Base-by-base conservation (phyloP, 495 filamentous ascomycete species). In the Choiromyces venosus region DNA sequence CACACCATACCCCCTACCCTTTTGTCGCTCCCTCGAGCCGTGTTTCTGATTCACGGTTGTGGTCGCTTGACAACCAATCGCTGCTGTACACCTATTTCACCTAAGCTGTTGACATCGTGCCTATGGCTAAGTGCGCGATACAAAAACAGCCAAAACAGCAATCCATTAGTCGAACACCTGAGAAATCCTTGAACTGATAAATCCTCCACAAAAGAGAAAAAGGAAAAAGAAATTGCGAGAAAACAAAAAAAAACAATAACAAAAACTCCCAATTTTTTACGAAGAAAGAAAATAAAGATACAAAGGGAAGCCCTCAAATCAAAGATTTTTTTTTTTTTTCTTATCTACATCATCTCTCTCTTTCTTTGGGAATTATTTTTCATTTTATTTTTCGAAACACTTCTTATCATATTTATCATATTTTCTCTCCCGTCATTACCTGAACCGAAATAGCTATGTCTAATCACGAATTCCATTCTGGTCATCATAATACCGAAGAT, bases 381-480 rank as follows among this genome's bases (percentile, higher is more conserved):
- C 44, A 71, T 33, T n/a, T 75, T 75, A 46, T 25, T 67, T 37
- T 46, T 35, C n/a, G 29, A 71, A 42, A 56, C 35, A 37, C 19
- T 33, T 37, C 14, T 70, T 66, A 65, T 61, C 35, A 66, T 19
- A 69, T 71, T 25, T 42, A 10, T 42, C 40, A n/a, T 52, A 25
- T 52, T 25, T 29, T 29, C 46, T 29, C 46, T 25, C 46, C 10
- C n/a, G 12, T 56, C 46, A 29, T 56, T 16, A 3, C 14, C 46
- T 56, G 46, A n/a, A 29, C 46, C 46, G 14, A 56, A 56, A 56
- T 71, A 52, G 52, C 39, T 72, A 77, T 77, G 75, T 77, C 75
- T 77, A 73, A 76, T 65, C 75, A 77, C 66, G 75, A 77, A 44
- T 61, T 77, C 70, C 74, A 74, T 74, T 75, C 68, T 40, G 72